Base-by-base conservation (phyloP, 345 rosid species). In the Boechera retrofracta region DNA sequence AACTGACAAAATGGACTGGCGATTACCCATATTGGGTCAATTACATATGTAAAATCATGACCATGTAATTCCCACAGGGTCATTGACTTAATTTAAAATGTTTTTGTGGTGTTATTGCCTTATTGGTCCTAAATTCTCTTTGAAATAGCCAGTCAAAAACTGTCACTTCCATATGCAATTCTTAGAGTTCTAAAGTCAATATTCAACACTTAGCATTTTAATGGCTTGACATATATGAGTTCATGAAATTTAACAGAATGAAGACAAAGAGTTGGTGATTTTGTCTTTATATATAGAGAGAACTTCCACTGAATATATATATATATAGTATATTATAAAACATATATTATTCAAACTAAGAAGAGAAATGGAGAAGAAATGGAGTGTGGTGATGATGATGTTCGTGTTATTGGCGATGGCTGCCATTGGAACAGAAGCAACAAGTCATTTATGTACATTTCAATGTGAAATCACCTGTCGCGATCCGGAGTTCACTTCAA, bases 291-390 rank as follows among this genome's bases (percentile, higher is more conserved):
- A 73, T 4, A 67, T 49, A 61, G 6, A 53, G 42, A 62, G 32
- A 52, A 57, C 35, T 41, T 52, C 35, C 32, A 8, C 26, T 16
- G 1, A 53, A 28, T 26, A 54, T 13, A 10, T 8, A 52, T 18
- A 51, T 24, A 9, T 13, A 52, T 47, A 44, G 4, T 10, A 39
- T 39, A 39, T 9, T 31, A 65, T 10, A 28, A 10, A 45, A 21
- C 4, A 47, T 10, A 47, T 31, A 31, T 10, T 7, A 4, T 33
- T 2, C 4, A 21, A 7, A 51, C 0, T 33, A 51, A 66, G 8
- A 35, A 67, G 32, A 35, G 33, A 51, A 33, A 67, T 67, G 60
- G 48, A 35, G 35, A 67, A 52, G 13, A 67, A 67, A 36, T 7
- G 10, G 58, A 67, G 48, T 51, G 48, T 67, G 12, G 8, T 24